Evolutionary conservation across 129 eudicot species (phyloP).

Genomic region (Lactuca sativa): DNA sequence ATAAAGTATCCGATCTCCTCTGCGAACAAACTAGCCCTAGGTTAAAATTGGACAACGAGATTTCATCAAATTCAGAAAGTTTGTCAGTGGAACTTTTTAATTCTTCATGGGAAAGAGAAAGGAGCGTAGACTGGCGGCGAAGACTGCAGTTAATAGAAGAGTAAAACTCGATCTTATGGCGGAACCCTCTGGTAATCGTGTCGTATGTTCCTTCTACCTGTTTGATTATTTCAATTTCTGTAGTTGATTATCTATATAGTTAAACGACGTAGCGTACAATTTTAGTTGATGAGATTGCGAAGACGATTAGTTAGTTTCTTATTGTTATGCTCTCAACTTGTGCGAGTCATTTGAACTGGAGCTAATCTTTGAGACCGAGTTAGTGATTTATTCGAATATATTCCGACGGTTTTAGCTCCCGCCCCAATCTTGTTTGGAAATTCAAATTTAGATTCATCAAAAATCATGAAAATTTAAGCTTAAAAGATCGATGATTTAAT

Average conservation of each 20-base stretch:
- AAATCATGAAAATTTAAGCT: background rate
- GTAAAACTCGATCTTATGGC: constrained; percentile 93
- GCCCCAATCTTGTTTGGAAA: background rate
- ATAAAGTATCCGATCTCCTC: background rate
- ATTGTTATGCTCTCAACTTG: background rate
- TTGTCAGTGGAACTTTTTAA: background rate
- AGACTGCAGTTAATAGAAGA: constrained; percentile 62
- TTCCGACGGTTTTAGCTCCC: background rate
- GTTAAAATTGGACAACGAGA: constrained; percentile 11
- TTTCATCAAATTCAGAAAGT: constrained; percentile 10
- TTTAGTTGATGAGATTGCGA: constrained; percentile 14
- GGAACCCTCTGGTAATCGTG: constrained; percentile 84
- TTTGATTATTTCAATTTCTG: background rate
- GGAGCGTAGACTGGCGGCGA: constrained; percentile 75
- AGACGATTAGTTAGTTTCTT: background rate
- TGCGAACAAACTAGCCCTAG: constrained; percentile 22
- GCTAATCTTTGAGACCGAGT: background rate
- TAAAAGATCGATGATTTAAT: background rate
- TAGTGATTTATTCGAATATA: background rate
- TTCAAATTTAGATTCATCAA: background rate
- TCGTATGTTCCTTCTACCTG: background rate
- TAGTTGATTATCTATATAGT: constrained; percentile 5
- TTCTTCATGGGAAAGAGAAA: constrained; percentile 74
- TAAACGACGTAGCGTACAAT: background rate
- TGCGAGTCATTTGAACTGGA: background rate